Base-by-base conservation (phyloP, 2,329 filamentous ascomycete genomes). In the Claviceps pusilla region DNA sequence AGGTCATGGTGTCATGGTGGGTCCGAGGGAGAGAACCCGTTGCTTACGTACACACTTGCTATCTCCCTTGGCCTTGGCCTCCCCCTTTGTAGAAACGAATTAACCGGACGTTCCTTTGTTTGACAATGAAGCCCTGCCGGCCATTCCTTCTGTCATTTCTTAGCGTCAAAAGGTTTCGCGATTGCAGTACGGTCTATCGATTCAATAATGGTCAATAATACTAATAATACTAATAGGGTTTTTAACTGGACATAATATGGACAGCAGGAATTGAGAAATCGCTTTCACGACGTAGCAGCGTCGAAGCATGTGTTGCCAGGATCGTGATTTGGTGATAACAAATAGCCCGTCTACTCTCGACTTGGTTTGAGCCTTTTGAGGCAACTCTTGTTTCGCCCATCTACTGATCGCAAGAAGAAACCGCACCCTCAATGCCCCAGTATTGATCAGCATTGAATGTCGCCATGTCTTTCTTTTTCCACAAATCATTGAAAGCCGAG, bases 401-500 rank as follows among this genome's bases (percentile, higher is more conserved):
- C 16, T 52, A 54, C 19, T 50, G 33, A 46, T 58, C 58, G 49
- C 58, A 65, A 10, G 55, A 51, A n/a, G 61, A 58, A 6, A 63
- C 54, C 37, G 63, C 62, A n/a, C 66, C 67, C 37, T 62, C 61
- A 53, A 86, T 79, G 37, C 87, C 89, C 86, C 87, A 93, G 69
- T 76, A 89, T 66, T 82, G 78, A 71, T 95, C 89, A 2, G 86
- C 80, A 56, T 80, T 77, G 67, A 84, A 87, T 1, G 84, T 84
- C 28, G 68, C 73, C 2, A 72, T 66, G 53, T 71, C 76, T 59
- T 86, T 77, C 45, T 71, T 66, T 75, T 94, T 95, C 88, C 89
- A 95, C 51, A 75, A 63, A 57, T 89, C 85, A 67, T 95, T 85
- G 71, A 84, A 91, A 3, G 86, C 83, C 33, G 84, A 86, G 70